These are phyloP conservation scores for Penicillium sclerotigenum DNA, from an alignment of 2,329 filamentous ascomycete species.

Conservation along the genomic window DNA sequence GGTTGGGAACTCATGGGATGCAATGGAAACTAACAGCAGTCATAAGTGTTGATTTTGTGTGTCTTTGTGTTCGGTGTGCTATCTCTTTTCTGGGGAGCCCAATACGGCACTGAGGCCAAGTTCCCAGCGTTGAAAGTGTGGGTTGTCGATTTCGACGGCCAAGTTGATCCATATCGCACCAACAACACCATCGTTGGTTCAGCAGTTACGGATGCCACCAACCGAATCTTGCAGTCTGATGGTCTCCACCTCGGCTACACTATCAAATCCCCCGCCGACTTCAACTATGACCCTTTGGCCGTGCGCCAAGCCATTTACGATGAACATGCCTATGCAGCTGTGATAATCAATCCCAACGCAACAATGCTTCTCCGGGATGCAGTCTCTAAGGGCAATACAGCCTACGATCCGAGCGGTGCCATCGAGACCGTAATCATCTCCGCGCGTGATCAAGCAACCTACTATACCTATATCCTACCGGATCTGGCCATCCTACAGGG, in stretches of 20 bases:
- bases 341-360: constrained; percentile 62
- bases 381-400: constrained; percentile 53
- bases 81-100: constrained; percentile 60
- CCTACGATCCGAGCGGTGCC: constrained; percentile 59
- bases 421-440: constrained; percentile 56
- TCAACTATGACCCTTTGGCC: constrained; percentile 54
- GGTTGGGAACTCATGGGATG: background rate
- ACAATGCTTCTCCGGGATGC: constrained; percentile 57
- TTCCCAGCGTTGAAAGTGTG: constrained; percentile 51
- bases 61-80: constrained; percentile 56
- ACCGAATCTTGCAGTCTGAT: constrained; percentile 42
- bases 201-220: constrained; percentile 47
- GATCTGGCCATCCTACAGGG: constrained; percentile 49
- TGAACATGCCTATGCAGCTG: constrained; percentile 58
- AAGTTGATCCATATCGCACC: constrained; percentile 50
- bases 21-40: background rate
- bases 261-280: constrained; percentile 49
- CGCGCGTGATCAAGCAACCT: constrained; percentile 56
- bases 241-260: constrained; percentile 50
- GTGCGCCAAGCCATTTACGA: constrained; percentile 61
- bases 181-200: constrained; percentile 57
- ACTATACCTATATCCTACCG: constrained; percentile 53
- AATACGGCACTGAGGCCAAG: constrained; percentile 52
- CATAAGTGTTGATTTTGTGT: constrained; percentile 47
- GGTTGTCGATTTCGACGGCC: constrained; percentile 63